Evolutionary conservation across 129 eudicot genomes (phyloP), one percentile per base, ranked within the genome.

Genomic region (Arctium minus): DNA sequence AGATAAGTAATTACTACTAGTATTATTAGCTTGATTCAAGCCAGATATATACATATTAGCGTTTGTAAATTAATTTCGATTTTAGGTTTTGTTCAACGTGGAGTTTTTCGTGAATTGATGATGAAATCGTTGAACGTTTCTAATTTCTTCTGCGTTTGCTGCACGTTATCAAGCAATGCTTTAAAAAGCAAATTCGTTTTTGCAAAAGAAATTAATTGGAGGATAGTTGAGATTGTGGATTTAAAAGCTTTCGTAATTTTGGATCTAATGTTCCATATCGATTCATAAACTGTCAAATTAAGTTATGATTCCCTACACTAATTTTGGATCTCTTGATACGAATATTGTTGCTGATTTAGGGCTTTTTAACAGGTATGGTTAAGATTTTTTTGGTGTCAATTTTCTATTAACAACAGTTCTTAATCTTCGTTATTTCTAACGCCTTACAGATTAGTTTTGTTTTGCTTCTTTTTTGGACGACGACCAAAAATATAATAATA

Each of bases 51-150:
- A 67, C 0, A 7, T 62, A 5, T 8, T 78, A 78, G 42, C 56
- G 74, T 10, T 67, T 78, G 81, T 64, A 64, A 78, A 62, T 78
- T 36, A 27, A 7, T 78, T 78, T 65, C n/a, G 39, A 65, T 18
- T 65, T 68, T 69, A 73, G 75, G 30, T 79, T 40, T 68, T 31
- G 36, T 39, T 67, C n/a, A 29, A 22, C 70, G 5, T 38, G 37
- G 12, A 64, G 62, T 13, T 78, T 69, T 69, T 67, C 40, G 67
- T 79, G 67, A 56, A 56, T 56, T 56, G 67, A 68, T 79, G 31
- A 79, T 13, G 75, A 67, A 68, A 79, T 79, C 36, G 53, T 8
- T 79, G 65, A 67, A 68, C 9, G 60, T 78, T 39, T 27, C 56
- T 17, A 13, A 4, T 18, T 38, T 17, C 40, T 67, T 79, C 12